phyloP scores from a whole-genome alignment of 352 stramenopile genomes.

The Globisporangium solare region DNA sequence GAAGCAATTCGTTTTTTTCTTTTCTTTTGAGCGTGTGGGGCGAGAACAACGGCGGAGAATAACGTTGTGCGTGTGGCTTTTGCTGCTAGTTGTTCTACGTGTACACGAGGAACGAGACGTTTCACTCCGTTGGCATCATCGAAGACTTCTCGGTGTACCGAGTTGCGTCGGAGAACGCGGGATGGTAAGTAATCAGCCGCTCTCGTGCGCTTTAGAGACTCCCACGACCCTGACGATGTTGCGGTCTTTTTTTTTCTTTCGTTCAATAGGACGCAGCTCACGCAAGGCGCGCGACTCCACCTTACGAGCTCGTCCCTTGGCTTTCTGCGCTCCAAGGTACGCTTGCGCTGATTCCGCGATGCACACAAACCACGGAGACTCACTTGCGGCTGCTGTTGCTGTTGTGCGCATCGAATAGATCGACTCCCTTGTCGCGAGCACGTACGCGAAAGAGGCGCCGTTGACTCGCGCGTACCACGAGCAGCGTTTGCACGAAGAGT shows the following conservation, averaged over 20 bases:
- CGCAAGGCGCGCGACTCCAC: slow-evolving; percentile 59
- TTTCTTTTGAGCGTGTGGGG: too few relatives aligned
- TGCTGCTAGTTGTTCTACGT: slow-evolving; percentile 63
- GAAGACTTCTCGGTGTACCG: slow-evolving; percentile 70
- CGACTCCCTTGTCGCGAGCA: slow-evolving; percentile 62
- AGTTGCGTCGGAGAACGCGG: slow-evolving; percentile 22
- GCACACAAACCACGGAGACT: not conserved
- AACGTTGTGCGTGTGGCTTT: not conserved
- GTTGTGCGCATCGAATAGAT: slow-evolving; percentile 34
- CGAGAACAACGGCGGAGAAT: not conserved
- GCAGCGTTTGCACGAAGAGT: slow-evolving; percentile 59
- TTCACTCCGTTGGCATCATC: slow-evolving; percentile 61
- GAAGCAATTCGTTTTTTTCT: slow-evolving; percentile 4
- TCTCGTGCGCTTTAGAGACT: not conserved
- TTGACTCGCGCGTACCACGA: slow-evolving; percentile 55
- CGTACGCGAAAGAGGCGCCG: slow-evolving; percentile 63
- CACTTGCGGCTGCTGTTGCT: not conserved
- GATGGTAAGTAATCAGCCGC: slow-evolving; percentile 29
- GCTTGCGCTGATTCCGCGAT: not conserved
- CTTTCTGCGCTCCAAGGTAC: slow-evolving; percentile 69
- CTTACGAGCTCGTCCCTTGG: slow-evolving; percentile 71
- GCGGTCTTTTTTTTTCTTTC: not conserved
- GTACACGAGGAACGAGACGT: slow-evolving; percentile 70
- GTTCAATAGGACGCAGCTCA: slow-evolving; percentile 50
- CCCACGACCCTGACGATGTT: not conserved